Base-by-base conservation (phyloP, 495 filamentous ascomycete genomes). In the Halenospora varia region DNA sequence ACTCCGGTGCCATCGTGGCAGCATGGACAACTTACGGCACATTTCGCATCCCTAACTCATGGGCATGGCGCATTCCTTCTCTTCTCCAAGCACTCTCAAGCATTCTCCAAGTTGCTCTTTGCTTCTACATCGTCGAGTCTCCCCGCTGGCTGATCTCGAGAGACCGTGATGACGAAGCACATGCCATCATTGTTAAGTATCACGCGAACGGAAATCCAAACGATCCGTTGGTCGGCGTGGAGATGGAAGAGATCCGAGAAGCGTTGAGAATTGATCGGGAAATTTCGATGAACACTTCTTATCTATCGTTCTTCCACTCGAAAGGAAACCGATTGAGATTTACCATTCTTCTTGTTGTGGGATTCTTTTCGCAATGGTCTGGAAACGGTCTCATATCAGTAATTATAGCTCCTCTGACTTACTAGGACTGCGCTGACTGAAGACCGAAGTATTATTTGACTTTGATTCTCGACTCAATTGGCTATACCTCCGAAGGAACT, bases 311-410 rank as follows among this genome's bases (percentile, higher is more conserved):
- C 73, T 72, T 89, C 74, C 70, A 70, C 45, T 87, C 86, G 54
- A 80, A 78, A 67, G 86, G 87, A 55, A 90, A 89, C 72, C 78
- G 83, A 3, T 82, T 82, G 62, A 78, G 85, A 22, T 65, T 88
- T 6, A 57, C 69, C 48, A 71, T 88, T 25, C 75, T 83, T 26
- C 66, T 84, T 29, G 76, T 77, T 20, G 71, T 84, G 24, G 83
- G 83, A 58, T 64, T 84, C 62, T 81, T 85, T 71, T 82, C 82
- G 15, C 86, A 89, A 73, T 88, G 81, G 76, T 83, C 81, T 48
- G 86, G 85, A 51, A 88, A 88, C 62, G 79, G 78, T 49, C 77
- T 85, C 46, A 79, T 85, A 60, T 83, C 80, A 48, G n/a, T n/a
- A n/a, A n/a, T n/a, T n/a, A n/a, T n/a, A n/a, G n/a, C n/a, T n/a